phyloP scores from a whole-genome alignment of 2,329 filamentous ascomycete genomes.

The Mycosphaerella sp. region DNA sequence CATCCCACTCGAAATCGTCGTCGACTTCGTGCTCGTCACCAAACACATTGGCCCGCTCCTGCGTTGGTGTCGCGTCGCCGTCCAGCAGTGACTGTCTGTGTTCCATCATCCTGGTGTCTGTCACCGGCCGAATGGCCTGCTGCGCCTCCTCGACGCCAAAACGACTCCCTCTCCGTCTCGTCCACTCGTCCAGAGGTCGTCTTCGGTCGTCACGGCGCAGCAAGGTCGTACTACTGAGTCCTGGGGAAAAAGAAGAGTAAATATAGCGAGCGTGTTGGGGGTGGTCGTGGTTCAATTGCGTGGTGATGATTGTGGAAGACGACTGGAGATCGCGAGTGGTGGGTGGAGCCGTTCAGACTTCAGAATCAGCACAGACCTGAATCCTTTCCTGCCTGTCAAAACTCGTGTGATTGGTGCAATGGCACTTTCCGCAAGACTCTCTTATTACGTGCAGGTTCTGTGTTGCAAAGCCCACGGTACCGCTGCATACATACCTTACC shows the following conservation, averaged over 20 bases:
- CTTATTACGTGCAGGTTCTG: too few species aligned
- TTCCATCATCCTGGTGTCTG: conserved; percentile 21
- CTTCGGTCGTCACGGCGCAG: conserved; percentile 5
- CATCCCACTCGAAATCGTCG: conserved; percentile 39
- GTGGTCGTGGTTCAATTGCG: not conserved
- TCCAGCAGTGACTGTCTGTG: conserved; percentile 26
- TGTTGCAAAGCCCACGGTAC: too few species aligned
- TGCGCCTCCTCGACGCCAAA: conserved; percentile 22
- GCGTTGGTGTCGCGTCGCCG: conserved; percentile 26
- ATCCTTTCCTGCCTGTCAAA: too few species aligned
- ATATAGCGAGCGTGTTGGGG: conserved; percentile 8
- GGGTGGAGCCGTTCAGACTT: not conserved
- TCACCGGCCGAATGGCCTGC: conserved; percentile 19
- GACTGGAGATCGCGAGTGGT: too few species aligned
- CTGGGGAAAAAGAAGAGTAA: not conserved
- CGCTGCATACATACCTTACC: too few species aligned
- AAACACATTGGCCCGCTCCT: conserved; percentile 42
- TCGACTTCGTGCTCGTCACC: conserved; percentile 45
- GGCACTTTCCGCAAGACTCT: too few species aligned
- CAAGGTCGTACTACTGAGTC: not conserved
- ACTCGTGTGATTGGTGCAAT: too few species aligned
- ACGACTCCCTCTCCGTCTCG: conserved; percentile 2
- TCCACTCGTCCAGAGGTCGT: not conserved
- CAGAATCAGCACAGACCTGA: too few species aligned
- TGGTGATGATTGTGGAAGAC: not conserved